phyloP scores from a whole-genome alignment of 192 early-diverging fungal species.

The Powellomyces hirtus region DNA sequence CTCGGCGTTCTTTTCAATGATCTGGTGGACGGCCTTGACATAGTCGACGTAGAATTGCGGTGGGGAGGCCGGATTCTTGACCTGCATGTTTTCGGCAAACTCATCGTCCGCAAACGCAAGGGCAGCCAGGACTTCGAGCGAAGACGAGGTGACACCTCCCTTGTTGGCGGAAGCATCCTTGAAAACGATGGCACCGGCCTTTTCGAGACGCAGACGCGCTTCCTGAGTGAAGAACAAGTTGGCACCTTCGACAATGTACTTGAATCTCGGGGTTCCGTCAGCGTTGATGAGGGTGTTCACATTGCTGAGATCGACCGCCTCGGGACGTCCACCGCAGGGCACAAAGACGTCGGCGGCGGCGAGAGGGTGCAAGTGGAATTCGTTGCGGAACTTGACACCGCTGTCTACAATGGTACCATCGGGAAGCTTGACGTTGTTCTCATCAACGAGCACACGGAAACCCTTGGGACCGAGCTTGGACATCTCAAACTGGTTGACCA shows the following conservation, averaged over 20 bases:
- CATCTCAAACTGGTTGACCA: constrained; percentile 87
- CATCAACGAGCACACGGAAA: constrained; percentile 95
- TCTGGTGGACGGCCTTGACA: constrained; percentile 84
- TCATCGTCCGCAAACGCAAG: constrained; percentile 90
- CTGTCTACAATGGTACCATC: constrained; percentile 82
- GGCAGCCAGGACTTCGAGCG: constrained; percentile 95
- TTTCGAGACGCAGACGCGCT: constrained; percentile 93
- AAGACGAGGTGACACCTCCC: constrained; percentile 98
- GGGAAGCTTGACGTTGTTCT: constrained; percentile 84
- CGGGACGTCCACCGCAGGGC: constrained; percentile 98
- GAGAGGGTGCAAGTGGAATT: constrained; percentile 89
- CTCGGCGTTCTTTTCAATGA: constrained; percentile 93
- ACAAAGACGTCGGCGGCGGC: constrained; percentile 88
- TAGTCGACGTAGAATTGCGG: constrained; percentile 89
- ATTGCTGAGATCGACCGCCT: constrained; percentile 93
- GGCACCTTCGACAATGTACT: constrained; percentile 99
- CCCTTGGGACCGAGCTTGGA: constrained; percentile 78
- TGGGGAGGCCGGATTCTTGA: constrained; percentile 64
- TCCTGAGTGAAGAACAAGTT: constrained; percentile 99
- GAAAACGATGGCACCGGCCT: constrained; percentile 90
- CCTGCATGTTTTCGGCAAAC: constrained; percentile 88
- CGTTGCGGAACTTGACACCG: constrained; percentile 93
- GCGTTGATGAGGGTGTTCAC: constrained; percentile 71
- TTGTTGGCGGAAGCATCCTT: constrained; percentile 99
- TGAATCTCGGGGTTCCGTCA: constrained; percentile 87